Evolutionary conservation across 164 flowering plant species (phyloP).

Genomic region (Sedum album): DNA sequence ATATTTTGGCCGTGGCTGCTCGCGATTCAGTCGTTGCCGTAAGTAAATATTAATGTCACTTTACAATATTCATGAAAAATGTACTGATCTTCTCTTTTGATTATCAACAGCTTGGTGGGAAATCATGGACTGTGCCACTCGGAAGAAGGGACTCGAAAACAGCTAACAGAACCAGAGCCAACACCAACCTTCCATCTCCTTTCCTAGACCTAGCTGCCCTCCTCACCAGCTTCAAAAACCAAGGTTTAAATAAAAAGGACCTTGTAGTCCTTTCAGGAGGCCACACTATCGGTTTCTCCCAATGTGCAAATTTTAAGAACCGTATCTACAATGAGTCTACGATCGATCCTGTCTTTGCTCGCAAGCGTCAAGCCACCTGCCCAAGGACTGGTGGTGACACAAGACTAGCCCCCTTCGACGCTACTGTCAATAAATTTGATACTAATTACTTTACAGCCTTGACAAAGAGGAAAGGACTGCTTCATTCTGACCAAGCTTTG

Average conservation of each 20-base stretch:
- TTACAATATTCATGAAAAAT: background rate
- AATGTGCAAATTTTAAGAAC: background rate
- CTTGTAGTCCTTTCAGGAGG: background rate
- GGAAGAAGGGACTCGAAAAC: background rate
- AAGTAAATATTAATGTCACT: background rate
- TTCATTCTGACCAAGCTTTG: too few species aligned
- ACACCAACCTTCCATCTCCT: background rate
- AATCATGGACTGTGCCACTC: background rate
- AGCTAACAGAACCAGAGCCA: background rate
- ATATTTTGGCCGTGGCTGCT: background rate
- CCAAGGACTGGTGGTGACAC: slow-evolving; percentile 1
- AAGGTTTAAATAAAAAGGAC: background rate
- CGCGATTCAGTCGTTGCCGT: background rate
- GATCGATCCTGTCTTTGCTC: background rate
- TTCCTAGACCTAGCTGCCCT: background rate
- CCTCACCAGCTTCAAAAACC: background rate
- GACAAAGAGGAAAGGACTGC: too few species aligned
- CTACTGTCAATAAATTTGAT: background rate
- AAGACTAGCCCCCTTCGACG: background rate
- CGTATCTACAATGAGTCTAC: slow-evolving; percentile 6
- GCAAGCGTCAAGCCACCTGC: background rate
- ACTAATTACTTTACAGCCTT: background rate
- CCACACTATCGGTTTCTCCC: too few species aligned
- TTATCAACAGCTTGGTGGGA: background rate
- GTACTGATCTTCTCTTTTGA: background rate